phyloP scores from a whole-genome alignment of 2,329 filamentous ascomycete genomes.

The Aspergillus sp. region DNA sequence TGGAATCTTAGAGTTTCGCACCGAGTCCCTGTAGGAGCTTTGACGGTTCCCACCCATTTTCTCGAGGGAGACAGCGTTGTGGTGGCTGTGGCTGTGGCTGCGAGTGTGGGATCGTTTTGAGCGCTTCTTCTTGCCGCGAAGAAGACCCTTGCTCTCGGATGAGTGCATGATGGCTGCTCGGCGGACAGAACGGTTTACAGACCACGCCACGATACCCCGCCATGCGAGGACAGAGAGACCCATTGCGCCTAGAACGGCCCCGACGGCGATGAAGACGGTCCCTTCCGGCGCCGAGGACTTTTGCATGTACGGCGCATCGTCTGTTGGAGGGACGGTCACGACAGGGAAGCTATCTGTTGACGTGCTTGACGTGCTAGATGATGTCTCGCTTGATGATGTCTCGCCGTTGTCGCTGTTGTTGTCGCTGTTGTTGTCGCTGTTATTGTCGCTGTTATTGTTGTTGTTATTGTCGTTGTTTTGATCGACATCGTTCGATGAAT shows the following conservation, averaged over 20 bases:
- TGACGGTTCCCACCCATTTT: slow-evolving; percentile 6
- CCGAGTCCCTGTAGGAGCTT: slow-evolving; percentile 9
- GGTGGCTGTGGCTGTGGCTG: slow-evolving; percentile 36
- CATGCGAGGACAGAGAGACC: slow-evolving; percentile 80
- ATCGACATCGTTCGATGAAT: neutral
- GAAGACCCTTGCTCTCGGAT: slow-evolving; percentile 68
- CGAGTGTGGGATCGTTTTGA: slow-evolving; percentile 20
- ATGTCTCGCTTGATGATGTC: slow-evolving; percentile 4
- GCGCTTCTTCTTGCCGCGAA: slow-evolving; percentile 45
- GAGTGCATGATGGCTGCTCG: slow-evolving; percentile 77
- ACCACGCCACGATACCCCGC: slow-evolving; percentile 84
- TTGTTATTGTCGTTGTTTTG: neutral
- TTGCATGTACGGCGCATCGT: slow-evolving; percentile 87
- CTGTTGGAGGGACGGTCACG: slow-evolving; percentile 76
- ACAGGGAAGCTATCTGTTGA: slow-evolving; percentile 57
- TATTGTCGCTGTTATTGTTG: slow-evolving; percentile 7
- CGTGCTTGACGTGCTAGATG: slow-evolving; percentile 20
- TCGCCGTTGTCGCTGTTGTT: slow-evolving; percentile 23
- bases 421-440: slow-evolving; percentile 5
- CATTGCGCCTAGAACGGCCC: slow-evolving; percentile 80
- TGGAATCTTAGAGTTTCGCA: slow-evolving; percentile 31
- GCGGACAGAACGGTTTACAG: slow-evolving; percentile 86
- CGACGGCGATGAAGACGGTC: slow-evolving; percentile 94
- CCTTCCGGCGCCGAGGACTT: slow-evolving; percentile 82
- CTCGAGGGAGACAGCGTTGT: slow-evolving; percentile 8